Conservation (phyloP, 371 early-diverging fungal species). For the Dentiscutata heterogama region DNA sequence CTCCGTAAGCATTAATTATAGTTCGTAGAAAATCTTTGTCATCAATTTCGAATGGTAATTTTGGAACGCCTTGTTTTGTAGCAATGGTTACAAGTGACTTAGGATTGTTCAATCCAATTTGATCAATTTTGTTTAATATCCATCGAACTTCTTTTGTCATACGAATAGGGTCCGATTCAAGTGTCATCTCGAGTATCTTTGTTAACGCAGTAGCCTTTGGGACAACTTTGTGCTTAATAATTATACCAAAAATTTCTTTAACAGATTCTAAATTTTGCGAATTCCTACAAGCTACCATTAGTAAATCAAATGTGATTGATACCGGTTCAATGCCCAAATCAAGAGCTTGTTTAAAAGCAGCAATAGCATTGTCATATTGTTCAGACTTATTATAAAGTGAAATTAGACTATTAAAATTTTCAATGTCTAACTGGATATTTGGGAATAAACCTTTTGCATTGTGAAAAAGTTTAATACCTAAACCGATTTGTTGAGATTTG, state of each 20-base stretch:
- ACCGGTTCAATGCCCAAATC: not conserved
- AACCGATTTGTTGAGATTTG: not conserved
- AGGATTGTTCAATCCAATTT: not conserved
- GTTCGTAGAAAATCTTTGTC: not conserved
- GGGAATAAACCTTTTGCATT: not conserved
- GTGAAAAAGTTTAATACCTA: not conserved
- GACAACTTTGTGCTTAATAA: not conserved
- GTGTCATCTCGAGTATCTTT: not conserved
- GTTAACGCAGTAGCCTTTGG: not conserved
- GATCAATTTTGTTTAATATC: conserved; percentile 11
- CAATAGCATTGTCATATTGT: not conserved
- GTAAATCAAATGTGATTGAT: not conserved
- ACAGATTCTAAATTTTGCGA: not conserved
- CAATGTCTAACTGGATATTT: not conserved
- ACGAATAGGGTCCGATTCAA: not conserved
- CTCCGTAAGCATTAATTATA: conserved; percentile 6
- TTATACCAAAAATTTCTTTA: conserved; percentile 16
- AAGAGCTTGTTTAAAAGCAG: too few species aligned
- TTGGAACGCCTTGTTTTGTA: not conserved
- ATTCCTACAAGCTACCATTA: conserved; percentile 7
- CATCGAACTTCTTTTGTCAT: not conserved
- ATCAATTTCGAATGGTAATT: conserved; percentile 6
- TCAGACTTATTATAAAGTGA: not conserved
- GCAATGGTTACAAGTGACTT: not conserved
- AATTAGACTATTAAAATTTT: conserved; percentile 24